These are phyloP conservation scores for Gymnopus androsaceus DNA, from an alignment of 1,284 basidiomycete genomes.

Conservation along the genomic window DNA sequence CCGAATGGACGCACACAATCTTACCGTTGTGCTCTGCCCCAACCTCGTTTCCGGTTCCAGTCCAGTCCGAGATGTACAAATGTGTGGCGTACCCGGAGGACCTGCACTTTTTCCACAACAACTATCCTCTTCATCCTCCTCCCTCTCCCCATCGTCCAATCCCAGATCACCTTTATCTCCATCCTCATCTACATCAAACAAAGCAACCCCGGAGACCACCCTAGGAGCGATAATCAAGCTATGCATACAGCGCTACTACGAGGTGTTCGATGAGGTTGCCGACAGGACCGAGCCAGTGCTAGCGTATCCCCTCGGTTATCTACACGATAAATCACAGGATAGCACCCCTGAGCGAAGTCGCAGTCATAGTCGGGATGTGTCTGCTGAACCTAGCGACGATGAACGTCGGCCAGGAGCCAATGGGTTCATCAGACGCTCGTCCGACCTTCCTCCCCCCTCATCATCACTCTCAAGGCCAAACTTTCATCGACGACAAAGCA, in stretches of 20 bases:
- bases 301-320: not conserved
- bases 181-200: slow-evolving; percentile 17
- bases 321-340: not conserved
- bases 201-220: slow-evolving; percentile 47
- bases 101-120: slow-evolving; percentile 30
- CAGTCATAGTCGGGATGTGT: slow-evolving; percentile 1
- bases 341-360: slow-evolving; percentile 6
- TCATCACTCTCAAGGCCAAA: slow-evolving; percentile 16
- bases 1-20: slow-evolving; percentile 82
- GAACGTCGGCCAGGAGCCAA: not conserved
- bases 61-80: slow-evolving; percentile 68
- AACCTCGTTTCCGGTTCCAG: slow-evolving; percentile 74
- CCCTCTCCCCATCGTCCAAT: not conserved
- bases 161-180: slow-evolving; percentile 25
- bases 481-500: slow-evolving; percentile 24
- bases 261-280: slow-evolving; percentile 77
- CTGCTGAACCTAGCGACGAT: slow-evolving; percentile 4
- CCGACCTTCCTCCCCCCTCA: no score
- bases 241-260: slow-evolving; percentile 82
- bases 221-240: slow-evolving; percentile 73
- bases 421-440: no score
- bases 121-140: slow-evolving; percentile 6
- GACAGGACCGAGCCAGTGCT: slow-evolving; percentile 64
- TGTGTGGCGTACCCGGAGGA: slow-evolving; percentile 63
- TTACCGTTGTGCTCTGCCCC: slow-evolving; percentile 76